These are phyloP conservation scores for Spergularia bocconei DNA, from an alignment of 148 eudicot genomes.

Conservation along the genomic window DNA sequence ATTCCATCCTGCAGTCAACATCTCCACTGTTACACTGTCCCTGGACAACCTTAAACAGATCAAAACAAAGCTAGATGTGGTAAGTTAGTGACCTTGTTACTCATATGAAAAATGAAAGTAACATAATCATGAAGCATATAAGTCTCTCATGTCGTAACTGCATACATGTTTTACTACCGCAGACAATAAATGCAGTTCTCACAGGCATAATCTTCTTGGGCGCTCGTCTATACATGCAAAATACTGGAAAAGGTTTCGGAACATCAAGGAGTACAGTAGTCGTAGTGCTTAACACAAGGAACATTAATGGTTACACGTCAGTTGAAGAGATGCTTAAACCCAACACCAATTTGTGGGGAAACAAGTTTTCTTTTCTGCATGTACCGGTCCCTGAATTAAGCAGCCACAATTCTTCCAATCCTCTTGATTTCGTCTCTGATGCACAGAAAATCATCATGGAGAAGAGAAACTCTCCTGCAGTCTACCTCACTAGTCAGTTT, in stretches of 20 bases:
- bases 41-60: constrained; percentile 50
- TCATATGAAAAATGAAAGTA: no score
- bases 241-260: constrained; percentile 17
- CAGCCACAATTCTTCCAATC: constrained; percentile 22
- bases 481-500: constrained; percentile 53
- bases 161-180: constrained; percentile 11
- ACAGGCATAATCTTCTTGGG: constrained; percentile 59
- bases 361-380: constrained; percentile 71
- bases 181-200: constrained; percentile 70
- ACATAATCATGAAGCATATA: not conserved
- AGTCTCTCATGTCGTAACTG: no score
- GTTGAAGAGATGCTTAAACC: constrained; percentile 56
- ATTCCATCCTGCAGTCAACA: constrained; percentile 39
- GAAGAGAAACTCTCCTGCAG: constrained; percentile 52
- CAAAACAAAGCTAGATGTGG: constrained; percentile 52
- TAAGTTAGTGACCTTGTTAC: constrained; percentile 22
- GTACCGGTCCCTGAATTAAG: constrained; percentile 43
- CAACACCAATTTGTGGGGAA: constrained; percentile 55
- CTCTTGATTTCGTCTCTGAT: constrained; percentile 46
- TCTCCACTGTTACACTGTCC: constrained; percentile 45
- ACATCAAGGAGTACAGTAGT: constrained; percentile 49
- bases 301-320: constrained; percentile 51
- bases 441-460: constrained; percentile 44
- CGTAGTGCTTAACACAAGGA: constrained; percentile 75
- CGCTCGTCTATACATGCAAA: constrained; percentile 63